phyloP scores from a whole-genome alignment of 2,329 filamentous ascomycete species.

The Seiridium cupressi region DNA sequence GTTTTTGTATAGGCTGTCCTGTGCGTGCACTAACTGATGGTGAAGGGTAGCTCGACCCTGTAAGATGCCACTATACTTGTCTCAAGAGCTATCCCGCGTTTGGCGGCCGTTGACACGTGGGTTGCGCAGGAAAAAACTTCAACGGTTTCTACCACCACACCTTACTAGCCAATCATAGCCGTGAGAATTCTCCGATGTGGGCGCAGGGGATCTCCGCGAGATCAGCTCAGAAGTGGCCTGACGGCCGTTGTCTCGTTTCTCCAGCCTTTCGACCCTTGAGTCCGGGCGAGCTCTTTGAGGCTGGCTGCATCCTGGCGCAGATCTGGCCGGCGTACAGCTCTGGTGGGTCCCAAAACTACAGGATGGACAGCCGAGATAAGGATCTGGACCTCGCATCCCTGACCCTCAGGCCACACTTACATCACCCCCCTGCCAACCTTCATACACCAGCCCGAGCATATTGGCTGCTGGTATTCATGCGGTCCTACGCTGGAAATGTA shows the following conservation, averaged over 20 bases:
- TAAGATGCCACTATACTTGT: neutral
- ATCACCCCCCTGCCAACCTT: neutral
- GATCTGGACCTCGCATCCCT: neutral
- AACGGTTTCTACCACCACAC: neutral
- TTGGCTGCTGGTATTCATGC: constrained; percentile 1
- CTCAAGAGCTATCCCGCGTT: too few species aligned
- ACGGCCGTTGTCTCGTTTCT: neutral
- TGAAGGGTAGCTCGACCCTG: neutral
- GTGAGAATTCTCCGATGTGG: constrained; percentile 1
- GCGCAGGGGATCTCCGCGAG: neutral
- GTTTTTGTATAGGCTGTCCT: too few species aligned
- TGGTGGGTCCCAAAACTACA: too few species aligned
- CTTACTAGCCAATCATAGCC: neutral
- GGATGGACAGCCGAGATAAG: neutral
- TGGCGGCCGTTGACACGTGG: neutral
- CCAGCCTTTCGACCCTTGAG: neutral
- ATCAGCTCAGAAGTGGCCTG: constrained; percentile 5
- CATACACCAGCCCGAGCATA: neutral
- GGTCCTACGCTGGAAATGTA: neutral
- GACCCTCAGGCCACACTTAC: constrained; percentile 1
- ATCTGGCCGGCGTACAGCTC: too few species aligned
- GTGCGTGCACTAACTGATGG: too few species aligned
- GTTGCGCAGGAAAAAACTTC: neutral
- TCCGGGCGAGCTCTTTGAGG: neutral
- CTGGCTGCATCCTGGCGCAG: too few species aligned